Conservation (phyloP, 192 early-diverging fungal species). For the Backusella psychrophila region DNA sequence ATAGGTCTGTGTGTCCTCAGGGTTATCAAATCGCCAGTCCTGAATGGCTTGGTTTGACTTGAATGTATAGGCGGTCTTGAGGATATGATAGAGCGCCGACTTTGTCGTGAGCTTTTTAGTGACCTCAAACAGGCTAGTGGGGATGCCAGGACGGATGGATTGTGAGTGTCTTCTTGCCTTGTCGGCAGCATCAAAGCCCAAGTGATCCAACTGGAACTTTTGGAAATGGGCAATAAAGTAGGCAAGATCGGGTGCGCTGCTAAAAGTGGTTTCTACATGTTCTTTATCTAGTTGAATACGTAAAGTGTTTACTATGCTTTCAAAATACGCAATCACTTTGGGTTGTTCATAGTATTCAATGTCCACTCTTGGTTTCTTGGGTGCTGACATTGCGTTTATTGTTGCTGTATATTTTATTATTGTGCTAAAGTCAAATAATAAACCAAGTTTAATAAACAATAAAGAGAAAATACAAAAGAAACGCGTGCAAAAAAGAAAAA, state of each 20-base stretch:
- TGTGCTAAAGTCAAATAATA: background rate
- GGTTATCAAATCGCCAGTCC: slow-evolving; percentile 25
- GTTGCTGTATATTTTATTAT: background rate
- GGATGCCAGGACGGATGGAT: slow-evolving; percentile 15
- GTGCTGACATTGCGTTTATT: slow-evolving; percentile 4
- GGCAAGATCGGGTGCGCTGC: slow-evolving; percentile 26
- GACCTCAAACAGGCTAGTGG: slow-evolving; percentile 15
- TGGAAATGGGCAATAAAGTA: slow-evolving; percentile 26
- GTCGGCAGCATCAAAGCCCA: slow-evolving; percentile 15
- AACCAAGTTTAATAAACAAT: background rate
- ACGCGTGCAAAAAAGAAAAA: background rate
- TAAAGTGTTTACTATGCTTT: slow-evolving; percentile 17
- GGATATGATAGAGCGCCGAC: slow-evolving; percentile 25
- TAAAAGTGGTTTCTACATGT: slow-evolving; percentile 20
- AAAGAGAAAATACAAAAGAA: background rate
- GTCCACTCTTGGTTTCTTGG: slow-evolving; percentile 21
- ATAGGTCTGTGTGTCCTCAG: slow-evolving; percentile 19
- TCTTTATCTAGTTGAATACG: slow-evolving; percentile 16
- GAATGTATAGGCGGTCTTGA: slow-evolving; percentile 26
- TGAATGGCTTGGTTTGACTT: slow-evolving; percentile 15
- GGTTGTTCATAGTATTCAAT: slow-evolving; percentile 34
- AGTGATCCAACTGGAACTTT: slow-evolving; percentile 28
- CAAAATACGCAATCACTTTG: slow-evolving; percentile 27
- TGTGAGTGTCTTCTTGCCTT: slow-evolving; percentile 2
- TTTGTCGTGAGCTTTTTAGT: background rate